Conservation (phyloP, 2,329 filamentous ascomycete species). For the Erysiphe pulchra region DNA sequence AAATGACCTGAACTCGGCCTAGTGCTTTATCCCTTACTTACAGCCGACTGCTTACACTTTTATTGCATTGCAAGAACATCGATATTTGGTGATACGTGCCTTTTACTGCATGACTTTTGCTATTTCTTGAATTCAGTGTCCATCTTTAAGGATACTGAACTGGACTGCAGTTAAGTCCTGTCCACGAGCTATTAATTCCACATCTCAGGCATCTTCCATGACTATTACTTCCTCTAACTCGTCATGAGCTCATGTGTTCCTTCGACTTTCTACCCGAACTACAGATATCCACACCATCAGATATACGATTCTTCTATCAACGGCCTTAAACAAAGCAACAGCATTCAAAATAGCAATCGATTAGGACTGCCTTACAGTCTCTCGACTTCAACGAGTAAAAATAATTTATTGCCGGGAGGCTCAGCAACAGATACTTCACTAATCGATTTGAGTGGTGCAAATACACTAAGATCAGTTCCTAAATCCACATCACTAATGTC, state of each 20-base stretch:
- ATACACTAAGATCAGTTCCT: slow-evolving; percentile 6
- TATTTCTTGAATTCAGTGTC: background rate
- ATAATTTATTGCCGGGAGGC: slow-evolving; percentile 7
- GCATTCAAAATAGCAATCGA: slow-evolving; percentile 13
- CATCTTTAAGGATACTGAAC: background rate
- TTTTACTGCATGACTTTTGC: background rate
- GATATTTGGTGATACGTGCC: background rate
- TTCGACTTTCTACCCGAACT: slow-evolving; percentile 42
- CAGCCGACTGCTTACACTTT: background rate
- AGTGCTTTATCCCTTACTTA: background rate
- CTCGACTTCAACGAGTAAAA: slow-evolving; percentile 12
- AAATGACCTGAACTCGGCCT: background rate
- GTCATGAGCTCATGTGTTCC: slow-evolving; percentile 45
- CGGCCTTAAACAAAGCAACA: slow-evolving; percentile 23
- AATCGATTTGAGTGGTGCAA: slow-evolving; percentile 5
- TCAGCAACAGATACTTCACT: slow-evolving; percentile 8
- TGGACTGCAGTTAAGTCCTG: background rate
- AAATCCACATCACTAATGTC: slow-evolving; percentile 15
- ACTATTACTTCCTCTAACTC: slow-evolving; percentile 4
- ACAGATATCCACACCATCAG: slow-evolving; percentile 31
- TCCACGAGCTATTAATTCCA: background rate
- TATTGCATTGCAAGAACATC: background rate
- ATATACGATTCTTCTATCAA: slow-evolving; percentile 26
- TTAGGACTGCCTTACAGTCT: slow-evolving; percentile 11
- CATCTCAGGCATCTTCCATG: background rate